Evolutionary conservation across 805 yeast species (phyloP).

Genomic region (Cyberlindnera americana): DNA sequence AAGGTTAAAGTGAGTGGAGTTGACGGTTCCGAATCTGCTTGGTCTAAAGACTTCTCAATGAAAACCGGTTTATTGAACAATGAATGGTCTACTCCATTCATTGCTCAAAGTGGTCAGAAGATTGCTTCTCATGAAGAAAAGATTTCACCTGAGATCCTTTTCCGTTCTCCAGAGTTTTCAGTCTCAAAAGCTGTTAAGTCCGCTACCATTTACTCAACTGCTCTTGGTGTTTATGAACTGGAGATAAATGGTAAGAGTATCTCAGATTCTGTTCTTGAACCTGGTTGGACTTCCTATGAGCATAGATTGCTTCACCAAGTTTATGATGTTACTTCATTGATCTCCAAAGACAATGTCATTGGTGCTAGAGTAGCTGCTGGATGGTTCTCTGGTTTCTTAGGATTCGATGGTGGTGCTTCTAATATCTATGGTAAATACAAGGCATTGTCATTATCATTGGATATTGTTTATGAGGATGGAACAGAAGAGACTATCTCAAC

Average conservation of each 20-base stretch:
- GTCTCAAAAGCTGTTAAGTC: constrained; percentile 5
- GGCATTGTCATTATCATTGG: constrained; percentile 13
- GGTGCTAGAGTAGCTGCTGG: constrained; percentile 20
- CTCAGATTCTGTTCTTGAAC: constrained; percentile 12
- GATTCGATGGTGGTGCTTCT: constrained; percentile 18
- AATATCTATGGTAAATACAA: constrained; percentile 16
- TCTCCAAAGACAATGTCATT: constrained; percentile 10
- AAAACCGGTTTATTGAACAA: constrained; percentile 11
- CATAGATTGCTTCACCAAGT: constrained; percentile 19
- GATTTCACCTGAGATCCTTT: constrained; percentile 14
- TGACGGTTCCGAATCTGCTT: constrained; percentile 14
- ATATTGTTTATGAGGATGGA: constrained; percentile 13
- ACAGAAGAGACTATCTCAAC: constrained; percentile 11
- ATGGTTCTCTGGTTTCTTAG: constrained; percentile 19
- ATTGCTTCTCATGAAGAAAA: constrained; percentile 8
- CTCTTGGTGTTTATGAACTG: constrained; percentile 17
- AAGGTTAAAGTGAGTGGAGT: constrained; percentile 12
- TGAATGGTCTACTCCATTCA: constrained; percentile 14
- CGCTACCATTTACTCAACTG: constrained; percentile 15
- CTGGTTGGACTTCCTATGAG: constrained; percentile 21
- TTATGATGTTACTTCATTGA: constrained; percentile 11
- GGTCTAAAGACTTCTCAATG: constrained; percentile 9
- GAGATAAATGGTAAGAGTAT: constrained; percentile 16
- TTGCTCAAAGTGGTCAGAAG: constrained; percentile 7
- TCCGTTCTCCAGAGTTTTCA: constrained; percentile 13